Percentiles rank a stretch among this genome's conserved stretches.
Conservation (phyloP, 1,284 basidiomycete species). For the Trametes sp. region DNA sequence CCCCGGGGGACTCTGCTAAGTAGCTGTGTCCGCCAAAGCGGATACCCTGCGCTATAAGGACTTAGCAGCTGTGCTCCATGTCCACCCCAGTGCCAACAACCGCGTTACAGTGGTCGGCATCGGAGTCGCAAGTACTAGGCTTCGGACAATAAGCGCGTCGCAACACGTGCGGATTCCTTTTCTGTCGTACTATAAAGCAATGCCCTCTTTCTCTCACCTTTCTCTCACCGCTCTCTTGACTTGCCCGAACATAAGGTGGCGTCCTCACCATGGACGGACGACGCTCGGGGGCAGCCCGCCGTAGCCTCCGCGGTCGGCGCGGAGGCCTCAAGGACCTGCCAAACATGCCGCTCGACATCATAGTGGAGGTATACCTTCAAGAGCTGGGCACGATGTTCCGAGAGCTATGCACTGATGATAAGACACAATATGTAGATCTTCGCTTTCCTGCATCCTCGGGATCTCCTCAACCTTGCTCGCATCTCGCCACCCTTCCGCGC, state of each 20-base stretch:
- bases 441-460: slow-evolving; percentile 22
- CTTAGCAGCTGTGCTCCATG: too few species aligned
- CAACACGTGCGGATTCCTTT: background rate
- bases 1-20: too few species aligned
- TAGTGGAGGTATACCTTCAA: slow-evolving; percentile 23
- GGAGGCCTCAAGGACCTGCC: slow-evolving; percentile 20
- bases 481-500: slow-evolving; percentile 26
- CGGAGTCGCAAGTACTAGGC: too few species aligned
- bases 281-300: background rate
- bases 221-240: too few species aligned
- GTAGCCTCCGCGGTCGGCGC: slow-evolving; percentile 3
- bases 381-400: background rate
- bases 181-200: background rate
- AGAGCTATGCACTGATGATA: background rate
- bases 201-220: background rate
- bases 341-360: slow-evolving; percentile 23
- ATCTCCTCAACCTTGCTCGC: slow-evolving; percentile 28
- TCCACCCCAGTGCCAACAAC: too few species aligned
- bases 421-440: slow-evolving; percentile 18
- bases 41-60: too few species aligned
- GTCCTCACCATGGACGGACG: background rate
- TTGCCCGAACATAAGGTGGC: too few species aligned
- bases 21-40: too few species aligned
- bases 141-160: background rate
- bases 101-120: too few species aligned